Percentiles rank a stretch among this genome's conserved stretches.
Conservation (phyloP, 2,329 filamentous ascomycete species). For the Aureobasidium melanogenum region DNA sequence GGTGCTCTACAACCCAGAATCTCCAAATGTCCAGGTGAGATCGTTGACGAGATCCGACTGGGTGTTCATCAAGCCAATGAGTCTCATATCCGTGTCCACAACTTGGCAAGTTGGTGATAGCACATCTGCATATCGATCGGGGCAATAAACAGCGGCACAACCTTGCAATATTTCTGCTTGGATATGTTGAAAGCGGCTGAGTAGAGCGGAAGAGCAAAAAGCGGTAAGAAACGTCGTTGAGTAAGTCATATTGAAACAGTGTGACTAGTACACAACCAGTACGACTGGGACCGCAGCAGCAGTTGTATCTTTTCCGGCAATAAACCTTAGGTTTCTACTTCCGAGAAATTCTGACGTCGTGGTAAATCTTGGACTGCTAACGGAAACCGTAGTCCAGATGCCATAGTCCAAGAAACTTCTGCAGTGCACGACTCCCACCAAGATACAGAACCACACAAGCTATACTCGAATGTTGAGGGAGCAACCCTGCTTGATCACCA, state of each 20-base stretch:
- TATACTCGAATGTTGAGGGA: no score
- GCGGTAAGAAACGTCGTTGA: neutral
- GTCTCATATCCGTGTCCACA: neutral
- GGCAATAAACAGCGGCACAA: neutral
- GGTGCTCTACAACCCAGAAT: neutral
- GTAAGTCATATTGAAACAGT: neutral
- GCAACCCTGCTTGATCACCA: no score
- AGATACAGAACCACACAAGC: no score
- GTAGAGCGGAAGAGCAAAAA: neutral
- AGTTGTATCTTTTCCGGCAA: neutral
- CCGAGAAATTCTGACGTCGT: neutral
- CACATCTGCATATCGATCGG: neutral
- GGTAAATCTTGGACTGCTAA: neutral
- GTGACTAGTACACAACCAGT: no score
- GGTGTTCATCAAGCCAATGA: neutral
- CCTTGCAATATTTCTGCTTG: neutral
- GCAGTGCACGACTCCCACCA: no score
- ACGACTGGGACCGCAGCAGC: neutral
- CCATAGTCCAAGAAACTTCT: no score
- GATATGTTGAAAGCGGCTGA: no score
- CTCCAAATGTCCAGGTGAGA: neutral
- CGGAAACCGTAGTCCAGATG: no score
- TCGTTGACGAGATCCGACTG: neutral
- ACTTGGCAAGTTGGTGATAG: neutral
- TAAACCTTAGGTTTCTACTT: neutral